These are phyloP conservation scores for Tricholoma hemisulphureum DNA, from an alignment of 768 basidiomycete species.

Conservation along the genomic window DNA sequence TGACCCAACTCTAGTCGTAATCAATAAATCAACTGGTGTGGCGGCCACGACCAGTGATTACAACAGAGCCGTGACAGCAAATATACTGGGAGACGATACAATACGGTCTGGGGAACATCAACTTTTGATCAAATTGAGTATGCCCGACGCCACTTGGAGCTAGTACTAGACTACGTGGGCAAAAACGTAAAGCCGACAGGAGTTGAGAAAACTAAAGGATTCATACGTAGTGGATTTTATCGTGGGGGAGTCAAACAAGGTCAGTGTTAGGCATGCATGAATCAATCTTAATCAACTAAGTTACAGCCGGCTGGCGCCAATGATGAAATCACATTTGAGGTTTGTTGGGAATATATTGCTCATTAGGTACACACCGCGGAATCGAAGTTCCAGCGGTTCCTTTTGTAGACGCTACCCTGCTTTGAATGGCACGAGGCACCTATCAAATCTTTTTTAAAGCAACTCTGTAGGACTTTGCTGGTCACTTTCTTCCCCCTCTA, in stretches of 20 bases:
- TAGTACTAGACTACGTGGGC: constrained; percentile 10
- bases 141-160: constrained; percentile 12
- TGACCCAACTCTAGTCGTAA: no score
- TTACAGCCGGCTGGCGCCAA: constrained; percentile 6
- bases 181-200: constrained; percentile 20
- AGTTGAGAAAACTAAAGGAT: no score
- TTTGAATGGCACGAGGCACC: constrained; percentile 44
- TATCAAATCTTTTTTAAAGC: constrained; percentile 42
- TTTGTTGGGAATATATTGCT: neutral
- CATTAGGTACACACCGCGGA: constrained; percentile 22
- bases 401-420: constrained; percentile 33
- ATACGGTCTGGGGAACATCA: no score
- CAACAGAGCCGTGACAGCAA: no score
- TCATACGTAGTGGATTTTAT: neutral
- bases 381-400: no score
- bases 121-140: neutral
- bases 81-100: no score
- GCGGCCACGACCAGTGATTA: no score
- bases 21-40: no score
- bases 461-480: constrained; percentile 36
- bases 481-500: constrained; percentile 31
- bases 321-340: neutral
- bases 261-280: neutral
- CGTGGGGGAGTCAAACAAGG: neutral
- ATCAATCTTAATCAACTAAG: neutral